phyloP scores from a whole-genome alignment of 805 yeast genomes.

The Suhomyces pyralidae region DNA sequence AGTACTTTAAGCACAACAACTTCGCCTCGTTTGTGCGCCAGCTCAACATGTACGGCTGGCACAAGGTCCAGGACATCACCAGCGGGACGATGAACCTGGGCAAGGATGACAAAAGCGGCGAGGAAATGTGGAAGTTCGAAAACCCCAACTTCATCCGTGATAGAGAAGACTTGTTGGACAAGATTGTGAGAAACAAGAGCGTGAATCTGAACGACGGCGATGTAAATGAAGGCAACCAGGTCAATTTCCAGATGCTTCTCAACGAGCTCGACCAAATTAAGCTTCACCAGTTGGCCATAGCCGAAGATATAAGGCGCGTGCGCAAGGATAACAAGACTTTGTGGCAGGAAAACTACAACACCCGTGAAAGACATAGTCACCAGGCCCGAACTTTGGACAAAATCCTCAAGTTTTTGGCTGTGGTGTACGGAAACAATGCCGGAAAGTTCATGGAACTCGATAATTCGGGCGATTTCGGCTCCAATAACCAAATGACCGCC shows the following conservation, averaged over 20 bases:
- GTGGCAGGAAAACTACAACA: slow-evolving; percentile 84
- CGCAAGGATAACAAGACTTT: slow-evolving; percentile 83
- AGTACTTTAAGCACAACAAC: slow-evolving; percentile 91
- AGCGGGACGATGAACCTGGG: slow-evolving; percentile 57
- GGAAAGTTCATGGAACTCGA: slow-evolving; percentile 45
- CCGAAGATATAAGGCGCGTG: slow-evolving; percentile 80
- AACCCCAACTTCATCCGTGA: slow-evolving; percentile 76
- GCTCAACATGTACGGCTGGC: slow-evolving; percentile 98
- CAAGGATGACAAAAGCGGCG: slow-evolving; percentile 45
- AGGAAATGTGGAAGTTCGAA: slow-evolving; percentile 86
- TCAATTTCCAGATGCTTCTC: slow-evolving; percentile 53
- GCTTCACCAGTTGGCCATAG: slow-evolving; percentile 72
- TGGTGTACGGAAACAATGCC: slow-evolving; percentile 65
- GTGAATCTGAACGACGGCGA: slow-evolving; percentile 21
- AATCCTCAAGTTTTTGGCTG: slow-evolving; percentile 81
- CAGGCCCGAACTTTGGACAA: slow-evolving; percentile 88
- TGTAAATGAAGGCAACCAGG: slow-evolving; percentile 18
- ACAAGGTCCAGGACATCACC: slow-evolving; percentile 89
- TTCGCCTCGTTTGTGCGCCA: slow-evolving; percentile 96
- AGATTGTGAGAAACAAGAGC: slow-evolving; percentile 73
- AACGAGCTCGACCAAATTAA: slow-evolving; percentile 74
- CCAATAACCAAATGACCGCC: slow-evolving; percentile 19
- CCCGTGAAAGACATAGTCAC: slow-evolving; percentile 79
- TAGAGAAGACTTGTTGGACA: slow-evolving; percentile 79
- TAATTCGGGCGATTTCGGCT: slow-evolving; percentile 12